A percentile compares a stretch with the other conserved stretches of the same genome.
These are phyloP conservation scores for Colletotrichum agaves DNA, from an alignment of 2,329 filamentous ascomycete genomes.

Conservation along the genomic window DNA sequence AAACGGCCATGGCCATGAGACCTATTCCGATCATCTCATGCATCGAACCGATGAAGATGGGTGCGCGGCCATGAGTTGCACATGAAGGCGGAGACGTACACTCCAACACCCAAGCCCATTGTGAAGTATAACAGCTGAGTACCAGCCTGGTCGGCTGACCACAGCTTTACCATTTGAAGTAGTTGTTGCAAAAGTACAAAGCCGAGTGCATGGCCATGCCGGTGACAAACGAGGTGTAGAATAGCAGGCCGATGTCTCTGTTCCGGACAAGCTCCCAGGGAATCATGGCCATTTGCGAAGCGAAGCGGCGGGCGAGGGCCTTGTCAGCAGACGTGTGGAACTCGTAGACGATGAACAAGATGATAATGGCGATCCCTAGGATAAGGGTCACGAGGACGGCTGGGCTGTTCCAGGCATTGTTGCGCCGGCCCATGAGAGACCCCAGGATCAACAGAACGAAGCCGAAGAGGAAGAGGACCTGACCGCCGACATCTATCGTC, in stretches of 20 bases:
- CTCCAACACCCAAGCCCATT: constrained; percentile 69
- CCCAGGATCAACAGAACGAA: constrained; percentile 65
- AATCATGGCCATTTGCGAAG: constrained; percentile 70
- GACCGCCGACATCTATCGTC: constrained; percentile 67
- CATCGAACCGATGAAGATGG: constrained; percentile 66
- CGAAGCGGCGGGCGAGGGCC: constrained; percentile 58
- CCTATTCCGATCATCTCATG: constrained; percentile 68
- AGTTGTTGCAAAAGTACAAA: constrained; percentile 76
- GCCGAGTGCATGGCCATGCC: constrained; percentile 65
- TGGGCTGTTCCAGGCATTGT: constrained; percentile 60
- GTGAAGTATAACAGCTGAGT: constrained; percentile 71
- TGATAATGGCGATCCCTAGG: constrained; percentile 54
- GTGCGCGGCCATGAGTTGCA: constrained; percentile 70
- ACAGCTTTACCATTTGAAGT: constrained; percentile 68
- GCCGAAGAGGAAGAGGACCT: constrained; percentile 65
- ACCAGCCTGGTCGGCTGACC: constrained; percentile 59
- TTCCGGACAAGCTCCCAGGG: constrained; percentile 68
- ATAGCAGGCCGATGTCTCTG: constrained; percentile 70
- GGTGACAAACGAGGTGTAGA: constrained; percentile 68
- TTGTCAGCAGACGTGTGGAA: constrained; percentile 63
- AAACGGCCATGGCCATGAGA: constrained; percentile 67
- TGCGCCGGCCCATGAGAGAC: constrained; percentile 65
- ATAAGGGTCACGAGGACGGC: constrained; percentile 61
- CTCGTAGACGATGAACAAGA: constrained; percentile 61
- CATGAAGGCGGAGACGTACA: constrained; percentile 66